Evolutionary conservation across 1,284 basidiomycete genomes (phyloP).

Genomic region (Microbotryomycetes sp.): DNA sequence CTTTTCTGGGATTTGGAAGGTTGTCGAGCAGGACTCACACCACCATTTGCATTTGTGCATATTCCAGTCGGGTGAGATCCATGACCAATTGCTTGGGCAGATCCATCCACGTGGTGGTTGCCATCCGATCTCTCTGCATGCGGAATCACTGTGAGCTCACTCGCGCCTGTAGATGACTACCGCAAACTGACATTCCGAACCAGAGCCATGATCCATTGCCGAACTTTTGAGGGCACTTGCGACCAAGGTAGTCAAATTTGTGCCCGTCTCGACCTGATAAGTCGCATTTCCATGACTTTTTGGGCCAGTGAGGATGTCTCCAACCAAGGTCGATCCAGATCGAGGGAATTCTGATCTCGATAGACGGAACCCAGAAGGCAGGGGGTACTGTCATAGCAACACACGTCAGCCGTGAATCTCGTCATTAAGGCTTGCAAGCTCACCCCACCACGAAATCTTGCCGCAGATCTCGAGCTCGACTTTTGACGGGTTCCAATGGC

Average conservation of each 20-base stretch:
- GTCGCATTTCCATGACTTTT: background rate
- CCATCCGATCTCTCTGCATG: slow-evolving; percentile 12
- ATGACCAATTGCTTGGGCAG: background rate
- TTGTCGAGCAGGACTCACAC: background rate
- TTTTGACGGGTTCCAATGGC: background rate
- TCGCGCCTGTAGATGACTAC: too few relatives aligned
- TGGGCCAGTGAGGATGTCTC: background rate
- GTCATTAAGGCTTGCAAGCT: background rate
- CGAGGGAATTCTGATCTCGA: background rate
- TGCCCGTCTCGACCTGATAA: slow-evolving; percentile 7
- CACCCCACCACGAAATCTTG: slow-evolving; percentile 5
- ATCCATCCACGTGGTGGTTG: slow-evolving; percentile 7
- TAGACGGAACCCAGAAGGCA: background rate
- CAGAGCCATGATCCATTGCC: slow-evolving; percentile 5
- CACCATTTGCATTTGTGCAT: background rate
- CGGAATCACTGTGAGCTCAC: too few relatives aligned
- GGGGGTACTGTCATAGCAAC: background rate
- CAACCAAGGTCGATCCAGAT: background rate
- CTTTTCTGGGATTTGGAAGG: background rate
- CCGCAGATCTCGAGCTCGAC: background rate
- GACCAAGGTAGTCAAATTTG: background rate
- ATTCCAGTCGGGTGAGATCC: background rate
- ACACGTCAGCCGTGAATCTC: background rate
- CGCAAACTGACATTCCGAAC: background rate
- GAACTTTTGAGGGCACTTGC: background rate